Conservation (phyloP, 129 eudicot species). For the Erigeron canadensis region DNA sequence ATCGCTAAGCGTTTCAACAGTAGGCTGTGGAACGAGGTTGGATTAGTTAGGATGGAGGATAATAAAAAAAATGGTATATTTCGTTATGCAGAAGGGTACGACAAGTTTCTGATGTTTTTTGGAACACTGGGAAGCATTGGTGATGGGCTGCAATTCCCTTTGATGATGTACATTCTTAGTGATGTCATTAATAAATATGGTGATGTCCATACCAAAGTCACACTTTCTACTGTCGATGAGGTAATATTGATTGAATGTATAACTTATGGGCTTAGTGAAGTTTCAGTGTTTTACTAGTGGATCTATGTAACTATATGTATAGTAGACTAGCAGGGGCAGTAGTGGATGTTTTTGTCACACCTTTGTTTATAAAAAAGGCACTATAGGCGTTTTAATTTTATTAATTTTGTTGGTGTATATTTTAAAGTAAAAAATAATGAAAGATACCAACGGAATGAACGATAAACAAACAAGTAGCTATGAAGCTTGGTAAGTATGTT, state of each 20-base stretch:
- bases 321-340: too few species aligned
- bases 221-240: conserved; percentile 42
- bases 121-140: conserved; percentile 87
- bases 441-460: not conserved
- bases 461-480: not conserved
- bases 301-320: too few species aligned
- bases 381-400: too few species aligned
- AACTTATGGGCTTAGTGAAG: not conserved
- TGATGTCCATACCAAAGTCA: conserved; percentile 29
- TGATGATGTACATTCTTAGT: conserved; percentile 72
- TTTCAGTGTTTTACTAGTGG: too few species aligned
- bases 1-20: not conserved
- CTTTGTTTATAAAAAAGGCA: too few species aligned
- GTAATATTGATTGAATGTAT: conserved; percentile 8
- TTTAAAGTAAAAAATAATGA: too few species aligned
- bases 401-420: too few species aligned
- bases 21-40: not conserved
- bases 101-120: conserved; percentile 61
- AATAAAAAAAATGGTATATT: conserved; percentile 47
- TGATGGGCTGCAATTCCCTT: conserved; percentile 71
- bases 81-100: conserved; percentile 55
- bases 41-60: not conserved
- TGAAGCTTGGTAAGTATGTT: not conserved
- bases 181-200: conserved; percentile 57
- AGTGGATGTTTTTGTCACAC: too few species aligned